Conservation (phyloP, 2,329 filamentous ascomycete genomes). For the Hypoxylon sp. region DNA sequence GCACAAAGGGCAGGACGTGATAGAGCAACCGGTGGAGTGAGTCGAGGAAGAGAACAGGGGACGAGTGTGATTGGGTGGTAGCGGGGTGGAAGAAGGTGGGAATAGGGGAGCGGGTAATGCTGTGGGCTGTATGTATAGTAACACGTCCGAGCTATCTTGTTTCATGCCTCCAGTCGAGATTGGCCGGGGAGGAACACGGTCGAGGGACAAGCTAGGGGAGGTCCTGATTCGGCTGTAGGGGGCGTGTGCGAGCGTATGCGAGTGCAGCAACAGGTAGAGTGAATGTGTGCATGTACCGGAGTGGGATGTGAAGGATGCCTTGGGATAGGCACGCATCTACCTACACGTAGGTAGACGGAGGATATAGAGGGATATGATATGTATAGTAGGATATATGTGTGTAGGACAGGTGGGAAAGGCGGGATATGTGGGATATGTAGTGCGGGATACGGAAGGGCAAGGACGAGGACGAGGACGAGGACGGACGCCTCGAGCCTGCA, state of each 20-base stretch:
- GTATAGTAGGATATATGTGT: too few relatives aligned
- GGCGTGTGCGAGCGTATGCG: slow-evolving; percentile 20
- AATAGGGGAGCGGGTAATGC: slow-evolving; percentile 42
- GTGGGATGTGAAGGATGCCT: too few relatives aligned
- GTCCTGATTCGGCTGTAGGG: slow-evolving; percentile 33
- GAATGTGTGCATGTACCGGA: slow-evolving; percentile 37
- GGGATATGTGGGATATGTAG: slow-evolving; percentile 29
- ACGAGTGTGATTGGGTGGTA: slow-evolving; percentile 41
- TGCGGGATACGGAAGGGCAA: slow-evolving; percentile 22
- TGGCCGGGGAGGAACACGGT: slow-evolving; percentile 40
- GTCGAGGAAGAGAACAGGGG: slow-evolving; percentile 42
- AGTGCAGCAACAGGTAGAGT: slow-evolving; percentile 40
- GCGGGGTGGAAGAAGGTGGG: slow-evolving; percentile 34
- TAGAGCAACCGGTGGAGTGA: slow-evolving; percentile 41
- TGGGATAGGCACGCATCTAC: too few relatives aligned
- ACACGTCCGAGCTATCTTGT: slow-evolving; percentile 48
- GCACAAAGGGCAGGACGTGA: slow-evolving; percentile 33
- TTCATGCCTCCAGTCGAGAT: slow-evolving; percentile 43
- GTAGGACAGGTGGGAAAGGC: slow-evolving; percentile 32
- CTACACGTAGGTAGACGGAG: too few relatives aligned
- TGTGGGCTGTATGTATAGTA: slow-evolving; percentile 41
- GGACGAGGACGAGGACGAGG: slow-evolving; percentile 19
- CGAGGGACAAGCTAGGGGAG: slow-evolving; percentile 33
- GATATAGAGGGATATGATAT: too few relatives aligned
- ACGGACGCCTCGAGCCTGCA: slow-evolving; percentile 10